A percentile compares a stretch with the other conserved stretches of the same genome.
Evolutionary conservation across 2,329 filamentous ascomycete genomes (phyloP).

Genomic region (Rutstroemia sp.): DNA sequence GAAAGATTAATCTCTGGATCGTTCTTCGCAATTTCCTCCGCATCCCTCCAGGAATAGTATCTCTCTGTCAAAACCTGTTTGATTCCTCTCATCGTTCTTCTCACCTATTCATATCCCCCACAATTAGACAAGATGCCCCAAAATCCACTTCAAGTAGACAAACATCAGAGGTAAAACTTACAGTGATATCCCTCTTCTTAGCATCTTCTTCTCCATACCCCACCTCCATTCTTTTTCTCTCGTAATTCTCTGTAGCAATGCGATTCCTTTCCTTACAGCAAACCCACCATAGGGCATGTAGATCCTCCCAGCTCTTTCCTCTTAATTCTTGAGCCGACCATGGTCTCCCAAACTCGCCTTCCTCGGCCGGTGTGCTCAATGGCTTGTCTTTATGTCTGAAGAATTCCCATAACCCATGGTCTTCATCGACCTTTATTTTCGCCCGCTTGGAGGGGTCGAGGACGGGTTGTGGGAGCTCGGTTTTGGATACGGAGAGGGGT

Average conservation of each 20-base stretch:
- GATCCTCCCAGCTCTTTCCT: conserved; percentile 85
- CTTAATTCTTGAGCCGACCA: conserved; percentile 85
- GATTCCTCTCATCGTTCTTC: conserved; percentile 71
- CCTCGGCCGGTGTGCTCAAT: conserved; percentile 66
- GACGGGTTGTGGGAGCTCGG: conserved; percentile 66
- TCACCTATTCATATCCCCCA: conserved; percentile 47
- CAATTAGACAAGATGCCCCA: neutral
- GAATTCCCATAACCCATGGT: conserved; percentile 91
- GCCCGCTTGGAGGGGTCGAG: conserved; percentile 48
- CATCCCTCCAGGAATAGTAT: conserved; percentile 82
- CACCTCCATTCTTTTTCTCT: conserved; percentile 59
- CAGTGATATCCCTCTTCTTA: conserved; percentile 54
- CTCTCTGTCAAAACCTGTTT: conserved; percentile 81
- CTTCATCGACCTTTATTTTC: conserved; percentile 48
- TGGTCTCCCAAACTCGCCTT: conserved; percentile 64
- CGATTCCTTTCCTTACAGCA: conserved; percentile 88
- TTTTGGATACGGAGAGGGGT: conserved; percentile 65
- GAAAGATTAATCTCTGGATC: conserved; percentile 57
- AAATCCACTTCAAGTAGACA: neutral
- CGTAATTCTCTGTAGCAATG: conserved; percentile 67
- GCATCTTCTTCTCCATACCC: conserved; percentile 69
- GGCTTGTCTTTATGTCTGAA: conserved; percentile 65
- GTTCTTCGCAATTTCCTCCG: conserved; percentile 53
- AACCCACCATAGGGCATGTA: conserved; percentile 90
- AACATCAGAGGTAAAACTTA: conserved; percentile 37